phyloP scores from a whole-genome alignment of 768 basidiomycete genomes.

The Suillus lakei region DNA sequence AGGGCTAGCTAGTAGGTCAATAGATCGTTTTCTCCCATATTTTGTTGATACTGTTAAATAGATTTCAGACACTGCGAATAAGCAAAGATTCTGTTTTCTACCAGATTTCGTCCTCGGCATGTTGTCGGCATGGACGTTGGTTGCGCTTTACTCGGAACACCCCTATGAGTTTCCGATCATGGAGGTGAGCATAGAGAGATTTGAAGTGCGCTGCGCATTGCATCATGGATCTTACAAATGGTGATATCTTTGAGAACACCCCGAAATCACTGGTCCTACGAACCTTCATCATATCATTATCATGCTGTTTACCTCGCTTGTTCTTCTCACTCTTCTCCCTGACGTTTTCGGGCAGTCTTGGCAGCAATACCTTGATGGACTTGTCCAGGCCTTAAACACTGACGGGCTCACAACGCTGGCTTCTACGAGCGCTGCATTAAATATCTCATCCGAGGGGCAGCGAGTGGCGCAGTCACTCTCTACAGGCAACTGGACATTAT shows the following conservation, averaged over 20 bases:
- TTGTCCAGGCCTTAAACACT: constrained; percentile 43
- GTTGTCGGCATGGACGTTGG: neutral
- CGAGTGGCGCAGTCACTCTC: constrained; percentile 48
- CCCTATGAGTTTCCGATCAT: constrained; percentile 2
- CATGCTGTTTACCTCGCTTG: constrained; percentile 25
- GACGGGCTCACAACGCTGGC: constrained; percentile 50
- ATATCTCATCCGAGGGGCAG: constrained; percentile 47
- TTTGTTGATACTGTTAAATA: neutral
- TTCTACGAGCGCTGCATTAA: constrained; percentile 43
- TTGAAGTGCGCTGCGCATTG: constrained; percentile 29
- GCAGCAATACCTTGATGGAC: constrained; percentile 34
- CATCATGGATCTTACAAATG: constrained; percentile 24
- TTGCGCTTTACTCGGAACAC: neutral
- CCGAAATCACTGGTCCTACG: neutral
- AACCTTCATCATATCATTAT: constrained; percentile 21
- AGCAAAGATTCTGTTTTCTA: neutral
- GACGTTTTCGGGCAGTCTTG: constrained; percentile 27
- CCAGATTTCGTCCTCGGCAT: neutral
- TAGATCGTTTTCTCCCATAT: neutral
- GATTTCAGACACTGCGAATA: constrained; percentile 1
- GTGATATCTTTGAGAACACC: constrained; percentile 3
- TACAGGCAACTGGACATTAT: constrained; percentile 53
- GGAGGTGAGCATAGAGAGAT: neutral
- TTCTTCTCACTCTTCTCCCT: constrained; percentile 29
- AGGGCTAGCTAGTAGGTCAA: neutral